A percentile compares a stretch with the other conserved stretches of the same genome.
phyloP scores from a whole-genome alignment of 306 rosid genomes.

The Bauhinia variegata region DNA sequence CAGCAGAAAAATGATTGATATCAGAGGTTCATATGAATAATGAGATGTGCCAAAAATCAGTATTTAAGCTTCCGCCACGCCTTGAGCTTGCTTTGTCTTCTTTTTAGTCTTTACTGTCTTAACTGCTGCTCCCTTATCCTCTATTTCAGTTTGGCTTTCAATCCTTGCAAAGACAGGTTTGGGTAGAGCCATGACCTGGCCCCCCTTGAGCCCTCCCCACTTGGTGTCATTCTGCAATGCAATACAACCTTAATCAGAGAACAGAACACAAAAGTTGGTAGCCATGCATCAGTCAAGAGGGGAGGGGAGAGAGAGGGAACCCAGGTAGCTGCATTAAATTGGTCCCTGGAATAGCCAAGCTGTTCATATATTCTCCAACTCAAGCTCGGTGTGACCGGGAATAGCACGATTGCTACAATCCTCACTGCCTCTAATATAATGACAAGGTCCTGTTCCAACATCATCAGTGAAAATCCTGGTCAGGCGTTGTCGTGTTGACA shows the following conservation, averaged over 20 bases:
- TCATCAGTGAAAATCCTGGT: constrained; percentile 21
- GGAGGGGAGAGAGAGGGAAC: constrained; percentile 56
- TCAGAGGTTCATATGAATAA: too few relatives aligned
- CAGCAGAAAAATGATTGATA: too few relatives aligned
- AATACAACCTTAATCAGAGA: constrained; percentile 42
- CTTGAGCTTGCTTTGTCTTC: constrained; percentile 57
- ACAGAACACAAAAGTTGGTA: constrained; percentile 24
- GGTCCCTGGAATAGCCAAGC: constrained; percentile 79
- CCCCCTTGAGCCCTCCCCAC: constrained; percentile 93
- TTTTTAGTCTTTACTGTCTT: constrained; percentile 52
- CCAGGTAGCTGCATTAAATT: constrained; percentile 82
- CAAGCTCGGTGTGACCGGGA: constrained; percentile 81
- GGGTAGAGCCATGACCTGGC: constrained; percentile 85
- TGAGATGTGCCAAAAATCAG: neutral
- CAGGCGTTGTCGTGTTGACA: constrained; percentile 20
- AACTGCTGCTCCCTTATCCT: constrained; percentile 41
- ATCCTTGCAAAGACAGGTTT: constrained; percentile 84
- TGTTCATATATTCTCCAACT: constrained; percentile 86
- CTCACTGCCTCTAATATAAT: constrained; percentile 84
- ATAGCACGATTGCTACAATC: constrained; percentile 78
- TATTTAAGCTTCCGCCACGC: constrained; percentile 62
- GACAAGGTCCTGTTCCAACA: constrained; percentile 85
- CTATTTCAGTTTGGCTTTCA: constrained; percentile 61
- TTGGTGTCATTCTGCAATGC: constrained; percentile 65
- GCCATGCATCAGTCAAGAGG: constrained; percentile 7